Evolutionary conservation across 192 early-diverging fungal genomes (phyloP), one percentile per base, ranked within the genome.

Genomic region (Backusella morwellensis): DNA sequence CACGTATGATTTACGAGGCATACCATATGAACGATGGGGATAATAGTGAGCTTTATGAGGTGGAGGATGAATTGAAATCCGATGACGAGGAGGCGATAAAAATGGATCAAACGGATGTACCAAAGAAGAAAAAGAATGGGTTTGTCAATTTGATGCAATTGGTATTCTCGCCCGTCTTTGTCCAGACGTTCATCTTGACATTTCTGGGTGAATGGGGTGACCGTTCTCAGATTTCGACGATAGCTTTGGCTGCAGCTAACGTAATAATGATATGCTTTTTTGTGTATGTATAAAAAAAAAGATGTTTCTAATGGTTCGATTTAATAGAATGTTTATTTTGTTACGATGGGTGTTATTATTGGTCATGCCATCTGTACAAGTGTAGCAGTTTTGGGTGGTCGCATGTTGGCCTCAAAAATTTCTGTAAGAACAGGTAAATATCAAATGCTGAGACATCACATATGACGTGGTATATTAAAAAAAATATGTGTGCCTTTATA

Each of bases 201-300:
- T 99, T 99, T 77, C 74, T 99, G 73, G 98, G 95, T 47, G 98
- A 99, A 82, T 99, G 97, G 97, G 97, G 97, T n/a, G 97, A 99
- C 83, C 90, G 97, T 35, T 97, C 95, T 74, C 97, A 99, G 85
- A 94, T 98, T 76, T 93, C 96, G 2, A 98, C 97, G 2, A 96
- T 99, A 80, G 97, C 96, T 34, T 85, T 99, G 73, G 97, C 95
- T 59, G 97, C 96, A 21, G 95, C 97, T n/a, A 89, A 92, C 76
- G 90, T 91, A 87, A 80, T 34, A 34, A 56, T 12, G 32, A 6
- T 32, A 34, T 44, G 26, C 70, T 0, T 15, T 50, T 78, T 35
- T 69, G 35, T 44, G 19, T 75, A 17, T 68, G 3, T 67, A 21
- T 32, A 32, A 32, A 32, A 32, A 32, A 32, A 32, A 32, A 17